phyloP scores from a whole-genome alignment of 129 eudicot genomes.

The Lactuca sativa region DNA sequence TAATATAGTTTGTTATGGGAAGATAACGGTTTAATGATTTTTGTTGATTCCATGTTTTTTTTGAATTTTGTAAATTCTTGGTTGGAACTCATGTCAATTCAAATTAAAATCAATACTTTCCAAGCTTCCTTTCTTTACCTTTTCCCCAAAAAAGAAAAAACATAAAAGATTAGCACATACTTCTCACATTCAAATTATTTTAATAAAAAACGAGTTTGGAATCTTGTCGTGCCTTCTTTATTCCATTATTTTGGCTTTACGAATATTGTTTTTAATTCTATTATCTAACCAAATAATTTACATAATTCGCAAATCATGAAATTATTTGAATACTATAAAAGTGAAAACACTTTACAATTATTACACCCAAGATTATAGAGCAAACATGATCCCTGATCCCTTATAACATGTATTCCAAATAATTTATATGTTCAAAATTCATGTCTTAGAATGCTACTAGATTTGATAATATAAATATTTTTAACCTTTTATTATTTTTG shows the following conservation, averaged over 20 bases:
- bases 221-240: conserved; percentile 7
- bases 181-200: conserved; percentile 23
- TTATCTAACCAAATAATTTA: conserved; percentile 4
- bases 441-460: neutral
- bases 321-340: neutral
- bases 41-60: conserved; percentile 21
- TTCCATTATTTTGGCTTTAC: conserved; percentile 8
- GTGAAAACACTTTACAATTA: neutral
- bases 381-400: too few species aligned
- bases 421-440: neutral
- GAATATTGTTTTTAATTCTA: neutral
- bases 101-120: conserved; percentile 12
- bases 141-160: conserved; percentile 12
- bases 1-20: neutral
- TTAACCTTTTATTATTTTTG: too few species aligned
- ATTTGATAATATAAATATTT: neutral
- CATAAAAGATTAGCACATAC: conserved; percentile 17
- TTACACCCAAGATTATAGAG: neutral
- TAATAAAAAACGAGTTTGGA: conserved; percentile 21
- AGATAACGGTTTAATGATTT: neutral
- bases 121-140: neutral
- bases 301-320: neutral
- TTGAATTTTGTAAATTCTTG: conserved; percentile 16
- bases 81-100: conserved; percentile 34
- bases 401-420: neutral